Conservation (phyloP, 129 eudicot genomes). For the sunflower (Helianthus annuus) region DNA sequence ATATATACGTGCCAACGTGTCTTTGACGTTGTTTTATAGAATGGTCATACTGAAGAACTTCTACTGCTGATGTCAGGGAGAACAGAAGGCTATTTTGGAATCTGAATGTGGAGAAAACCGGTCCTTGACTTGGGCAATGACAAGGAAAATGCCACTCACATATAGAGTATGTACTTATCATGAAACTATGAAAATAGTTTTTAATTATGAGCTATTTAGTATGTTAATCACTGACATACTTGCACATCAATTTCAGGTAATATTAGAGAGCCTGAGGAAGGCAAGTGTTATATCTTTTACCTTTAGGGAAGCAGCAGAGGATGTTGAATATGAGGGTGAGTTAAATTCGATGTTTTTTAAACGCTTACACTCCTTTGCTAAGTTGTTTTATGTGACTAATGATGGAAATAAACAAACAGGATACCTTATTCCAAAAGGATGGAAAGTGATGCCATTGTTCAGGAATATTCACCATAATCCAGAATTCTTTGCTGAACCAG, state of each 20-base stretch:
- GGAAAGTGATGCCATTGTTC: slow-evolving; percentile 92
- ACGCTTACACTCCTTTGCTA: neutral
- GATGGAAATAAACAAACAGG: slow-evolving; percentile 45
- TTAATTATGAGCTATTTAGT: slow-evolving; percentile 3
- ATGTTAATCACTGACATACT: neutral
- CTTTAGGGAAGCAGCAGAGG: slow-evolving; percentile 77
- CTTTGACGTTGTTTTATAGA: slow-evolving; percentile 18
- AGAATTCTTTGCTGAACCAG: slow-evolving; percentile 63
- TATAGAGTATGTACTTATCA: slow-evolving; percentile 46
- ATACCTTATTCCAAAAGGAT: slow-evolving; percentile 80
- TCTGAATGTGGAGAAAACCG: slow-evolving; percentile 45
- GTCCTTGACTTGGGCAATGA: slow-evolving; percentile 72
- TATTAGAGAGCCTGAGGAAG: slow-evolving; percentile 81
- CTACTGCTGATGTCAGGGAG: slow-evolving; percentile 47
- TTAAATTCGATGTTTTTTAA: neutral
- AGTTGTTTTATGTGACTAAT: slow-evolving; percentile 6
- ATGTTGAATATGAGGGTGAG: slow-evolving; percentile 75
- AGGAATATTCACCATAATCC: slow-evolving; percentile 84
- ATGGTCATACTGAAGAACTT: slow-evolving; percentile 15
- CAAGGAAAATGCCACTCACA: slow-evolving; percentile 72
- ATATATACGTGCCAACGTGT: neutral
- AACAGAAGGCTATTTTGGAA: slow-evolving; percentile 58
- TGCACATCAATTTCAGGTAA: slow-evolving; percentile 49
- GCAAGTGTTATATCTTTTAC: slow-evolving; percentile 88
- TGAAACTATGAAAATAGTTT: neutral